These are phyloP conservation scores for Parascedosporium putredinis DNA, from an alignment of 2,329 filamentous ascomycete species.

Conservation along the genomic window DNA sequence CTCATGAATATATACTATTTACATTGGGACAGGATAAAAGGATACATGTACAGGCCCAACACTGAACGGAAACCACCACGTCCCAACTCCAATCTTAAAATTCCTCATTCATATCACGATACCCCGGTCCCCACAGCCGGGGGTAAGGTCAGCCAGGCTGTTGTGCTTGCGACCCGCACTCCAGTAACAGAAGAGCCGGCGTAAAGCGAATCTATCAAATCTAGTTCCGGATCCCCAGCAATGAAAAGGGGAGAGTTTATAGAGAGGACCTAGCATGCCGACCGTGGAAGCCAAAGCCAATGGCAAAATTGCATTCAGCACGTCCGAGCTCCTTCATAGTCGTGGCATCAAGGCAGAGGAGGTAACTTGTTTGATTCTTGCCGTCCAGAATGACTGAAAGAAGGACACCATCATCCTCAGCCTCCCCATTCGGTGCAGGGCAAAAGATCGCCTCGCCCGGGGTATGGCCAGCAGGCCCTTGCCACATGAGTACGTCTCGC, in stretches of 20 bases:
- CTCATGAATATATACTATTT: no score
- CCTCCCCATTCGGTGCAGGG: constrained; percentile 25
- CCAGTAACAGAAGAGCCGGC: no score
- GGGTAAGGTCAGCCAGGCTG: no score
- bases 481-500: constrained; percentile 44
- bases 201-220: no score
- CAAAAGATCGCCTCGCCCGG: constrained; percentile 63
- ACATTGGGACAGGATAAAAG: no score
- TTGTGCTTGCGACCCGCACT: no score
- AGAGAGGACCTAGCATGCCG: constrained; percentile 24
- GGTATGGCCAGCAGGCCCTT: constrained; percentile 45
- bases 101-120: no score
- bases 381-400: constrained; percentile 57
- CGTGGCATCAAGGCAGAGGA: constrained; percentile 53
- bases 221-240: no score
- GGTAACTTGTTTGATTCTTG: constrained; percentile 45
- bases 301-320: constrained; percentile 49
- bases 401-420: constrained; percentile 53
- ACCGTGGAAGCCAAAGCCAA: constrained; percentile 58
- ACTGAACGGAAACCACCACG: no score
- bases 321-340: constrained; percentile 54
- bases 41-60: no score
- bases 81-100: no score
- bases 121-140: no score
- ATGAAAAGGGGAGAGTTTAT: not conserved